Percentiles rank a stretch among this genome's conserved stretches.
phyloP scores from a whole-genome alignment of 805 yeast species.

The Myxozyma nipponensis region DNA sequence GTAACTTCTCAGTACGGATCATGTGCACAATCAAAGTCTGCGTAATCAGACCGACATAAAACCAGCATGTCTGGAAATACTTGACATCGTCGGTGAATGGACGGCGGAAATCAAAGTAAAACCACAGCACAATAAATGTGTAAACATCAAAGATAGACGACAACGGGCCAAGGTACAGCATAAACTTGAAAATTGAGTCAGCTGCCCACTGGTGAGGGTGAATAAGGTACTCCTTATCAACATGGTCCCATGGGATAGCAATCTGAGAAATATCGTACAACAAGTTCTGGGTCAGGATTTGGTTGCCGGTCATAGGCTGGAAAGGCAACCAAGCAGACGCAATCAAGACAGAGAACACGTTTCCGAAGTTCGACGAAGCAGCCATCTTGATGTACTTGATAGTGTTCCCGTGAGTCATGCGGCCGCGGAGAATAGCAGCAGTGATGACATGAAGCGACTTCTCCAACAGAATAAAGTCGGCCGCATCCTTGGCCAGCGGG shows the following conservation, averaged over 20 bases:
- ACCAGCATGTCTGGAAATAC: conserved; percentile 28
- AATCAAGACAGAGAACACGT: conserved; percentile 49
- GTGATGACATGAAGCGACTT: conserved; percentile 49
- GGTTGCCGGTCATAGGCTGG: conserved; percentile 30
- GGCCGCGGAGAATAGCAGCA: conserved; percentile 50
- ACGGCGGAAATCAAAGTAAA: conserved; percentile 19
- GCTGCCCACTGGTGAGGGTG: conserved; percentile 27
- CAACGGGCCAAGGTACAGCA: conserved; percentile 25
- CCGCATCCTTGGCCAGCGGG: conserved; percentile 53
- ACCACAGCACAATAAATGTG: conserved; percentile 23
- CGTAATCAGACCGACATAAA: conserved; percentile 26
- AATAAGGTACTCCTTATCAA: conserved; percentile 23
- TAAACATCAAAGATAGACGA: conserved; percentile 25
- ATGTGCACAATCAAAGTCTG: conserved; percentile 27
- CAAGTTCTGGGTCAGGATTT: conserved; percentile 25
- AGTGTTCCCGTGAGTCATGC: conserved; percentile 41
- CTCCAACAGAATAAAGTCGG: conserved; percentile 50
- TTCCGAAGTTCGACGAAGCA: conserved; percentile 50
- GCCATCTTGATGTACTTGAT: conserved; percentile 39
- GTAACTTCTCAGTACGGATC: conserved; percentile 28
- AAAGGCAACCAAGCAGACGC: conserved; percentile 35
- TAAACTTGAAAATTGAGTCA: conserved; percentile 25
- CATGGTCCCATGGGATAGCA: conserved; percentile 29
- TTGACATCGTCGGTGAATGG: conserved; percentile 26
- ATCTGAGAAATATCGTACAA: conserved; percentile 27